Conservation (phyloP, 176 grass and related monocot genomes). For the Themeda triandra region DNA sequence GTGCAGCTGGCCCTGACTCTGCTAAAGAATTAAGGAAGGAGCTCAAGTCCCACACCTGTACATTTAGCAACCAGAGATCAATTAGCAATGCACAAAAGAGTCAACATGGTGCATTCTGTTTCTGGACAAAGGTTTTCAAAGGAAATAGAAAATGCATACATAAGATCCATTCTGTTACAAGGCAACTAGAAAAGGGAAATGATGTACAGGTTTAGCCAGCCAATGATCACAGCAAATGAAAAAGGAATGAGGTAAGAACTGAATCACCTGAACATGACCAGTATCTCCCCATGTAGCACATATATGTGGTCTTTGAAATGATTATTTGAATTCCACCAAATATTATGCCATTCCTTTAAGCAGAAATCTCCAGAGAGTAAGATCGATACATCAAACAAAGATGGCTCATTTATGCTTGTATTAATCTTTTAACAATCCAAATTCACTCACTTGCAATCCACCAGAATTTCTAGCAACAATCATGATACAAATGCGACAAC, state of each 20-base stretch:
- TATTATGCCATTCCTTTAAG: background rate
- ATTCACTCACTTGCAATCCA: background rate
- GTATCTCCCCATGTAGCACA: slow-evolving; percentile 88
- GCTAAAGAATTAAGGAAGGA: too few relatives aligned
- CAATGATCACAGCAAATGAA: background rate
- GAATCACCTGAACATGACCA: slow-evolving; percentile 91
- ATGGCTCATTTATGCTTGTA: background rate
- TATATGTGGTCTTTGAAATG: slow-evolving; percentile 60
- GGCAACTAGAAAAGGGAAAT: background rate
- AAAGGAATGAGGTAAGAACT: background rate
- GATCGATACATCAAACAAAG: background rate
- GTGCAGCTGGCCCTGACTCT: too few relatives aligned
- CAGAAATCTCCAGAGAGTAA: background rate
- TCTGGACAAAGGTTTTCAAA: background rate
- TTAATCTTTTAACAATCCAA: background rate
- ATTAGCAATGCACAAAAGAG: slow-evolving; percentile 6
- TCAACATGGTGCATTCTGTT: background rate
- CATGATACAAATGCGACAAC: background rate
- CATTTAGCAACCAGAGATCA: background rate
- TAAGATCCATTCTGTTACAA: background rate
- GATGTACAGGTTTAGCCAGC: background rate
- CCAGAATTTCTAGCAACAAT: background rate
- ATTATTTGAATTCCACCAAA: background rate
- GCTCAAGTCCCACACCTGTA: too few relatives aligned
- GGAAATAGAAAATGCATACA: background rate